Evolutionary conservation across 306 rosid genomes (phyloP), one percentile per base, ranked within the genome.

Genomic region (Lagenaria siceraria): DNA sequence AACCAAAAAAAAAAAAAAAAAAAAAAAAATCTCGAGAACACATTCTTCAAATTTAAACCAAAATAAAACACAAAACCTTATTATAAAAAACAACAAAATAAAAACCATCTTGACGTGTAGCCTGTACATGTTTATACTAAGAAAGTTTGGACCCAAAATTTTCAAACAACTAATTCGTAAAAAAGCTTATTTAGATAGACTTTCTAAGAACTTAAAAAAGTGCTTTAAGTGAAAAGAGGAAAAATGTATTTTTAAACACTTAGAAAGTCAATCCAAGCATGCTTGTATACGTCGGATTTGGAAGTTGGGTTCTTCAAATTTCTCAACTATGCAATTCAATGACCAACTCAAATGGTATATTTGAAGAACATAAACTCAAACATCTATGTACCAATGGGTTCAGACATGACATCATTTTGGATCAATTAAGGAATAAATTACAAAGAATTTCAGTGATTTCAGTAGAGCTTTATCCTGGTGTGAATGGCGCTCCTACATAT

Each of bases 401-500:
- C 77, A 72, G 46, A 51, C 12, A 21, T 10, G 21, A 51, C 77
- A 73, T 48, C 25, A 72, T 49, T 72, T 72, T 18, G 55, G 76
- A 73, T 73, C 15, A 73, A 31, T 29, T 31, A 29, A 49, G 60
- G 62, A 73, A 52, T 31, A 49, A 52, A 73, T 52, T 73, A 73
- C 43, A 73, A 73, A 73, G 62, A 73, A 73, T 73, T 51, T 29
- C 17, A 9, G 38, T 22, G 6, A 48, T 18, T 52, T 84, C 80
- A 95, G 80, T 86, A 95, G 52, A 95, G 96, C 87, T 89, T 95
- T 76, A 95, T 90, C 86, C 96, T 86, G 78, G 96, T 92, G 66
- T 55, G 83, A 48, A 95, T 92, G 42, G 84, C 75, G 65, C 84
- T 92, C 78, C 99, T 86, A 54, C 99, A 95, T 54, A 92, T 92